Evolutionary conservation across 371 early-diverging fungal genomes (phyloP).

Genomic region (Nematocida major): DNA sequence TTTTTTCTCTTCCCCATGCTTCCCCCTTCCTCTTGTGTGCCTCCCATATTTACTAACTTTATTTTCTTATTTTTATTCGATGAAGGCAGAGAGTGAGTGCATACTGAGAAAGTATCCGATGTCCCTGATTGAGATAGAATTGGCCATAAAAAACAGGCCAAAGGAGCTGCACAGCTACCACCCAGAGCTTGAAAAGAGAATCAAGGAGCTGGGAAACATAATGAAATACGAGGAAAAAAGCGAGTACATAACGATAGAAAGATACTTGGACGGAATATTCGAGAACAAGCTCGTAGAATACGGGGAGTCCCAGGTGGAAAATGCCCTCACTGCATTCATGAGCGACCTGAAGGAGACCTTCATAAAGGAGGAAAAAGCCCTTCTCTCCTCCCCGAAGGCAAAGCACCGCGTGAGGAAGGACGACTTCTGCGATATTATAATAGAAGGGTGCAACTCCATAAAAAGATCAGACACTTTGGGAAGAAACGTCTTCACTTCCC

Average conservation of each 20-base stretch:
- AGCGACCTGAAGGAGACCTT: constrained; percentile 2
- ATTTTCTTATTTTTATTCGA: constrained; percentile 16
- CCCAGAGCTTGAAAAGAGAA: constrained; percentile 41
- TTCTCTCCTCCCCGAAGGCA: not conserved
- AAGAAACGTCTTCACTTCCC: constrained; percentile 7
- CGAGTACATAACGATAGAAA: constrained; percentile 10
- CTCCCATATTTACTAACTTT: too few relatives aligned
- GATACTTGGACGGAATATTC: constrained; percentile 35
- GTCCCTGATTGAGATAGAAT: constrained; percentile 7
- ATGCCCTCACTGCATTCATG: not conserved
- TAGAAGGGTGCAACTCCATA: not conserved
- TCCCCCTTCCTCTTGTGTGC: too few relatives aligned
- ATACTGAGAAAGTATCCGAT: constrained; percentile 29
- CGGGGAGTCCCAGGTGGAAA: constrained; percentile 13
- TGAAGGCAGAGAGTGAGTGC: constrained; percentile 10
- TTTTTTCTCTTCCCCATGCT: too few relatives aligned
- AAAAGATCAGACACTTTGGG: not conserved
- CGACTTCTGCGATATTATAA: not conserved
- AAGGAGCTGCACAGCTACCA: constrained; percentile 25
- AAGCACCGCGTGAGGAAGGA: not conserved
- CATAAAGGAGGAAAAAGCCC: constrained; percentile 15
- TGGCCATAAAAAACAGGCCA: constrained; percentile 2
- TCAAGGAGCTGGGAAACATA: constrained; percentile 26
- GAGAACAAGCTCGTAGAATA: constrained; percentile 33
- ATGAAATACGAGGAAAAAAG: not conserved